Conservation (phyloP, 176 grass and related monocot species). For the Oryza brachyantha region DNA sequence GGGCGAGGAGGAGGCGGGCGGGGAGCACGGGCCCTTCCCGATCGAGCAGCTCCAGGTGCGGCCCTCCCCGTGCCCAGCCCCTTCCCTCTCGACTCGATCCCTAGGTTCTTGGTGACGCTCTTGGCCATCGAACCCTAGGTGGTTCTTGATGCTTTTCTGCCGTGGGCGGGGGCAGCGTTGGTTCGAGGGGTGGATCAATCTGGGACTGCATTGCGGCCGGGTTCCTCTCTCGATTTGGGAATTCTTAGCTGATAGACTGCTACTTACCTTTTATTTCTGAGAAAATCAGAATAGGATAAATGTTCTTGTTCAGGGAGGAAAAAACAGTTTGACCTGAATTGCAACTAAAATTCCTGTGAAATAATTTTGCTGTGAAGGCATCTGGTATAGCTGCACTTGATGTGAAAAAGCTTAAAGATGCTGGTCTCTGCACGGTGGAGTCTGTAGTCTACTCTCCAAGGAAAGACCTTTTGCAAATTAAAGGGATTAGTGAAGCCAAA, state of each 20-base stretch:
- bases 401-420: conserved; percentile 94
- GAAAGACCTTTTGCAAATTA: conserved; percentile 97
- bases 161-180: background rate
- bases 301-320: background rate
- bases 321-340: background rate
- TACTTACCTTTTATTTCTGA: background rate
- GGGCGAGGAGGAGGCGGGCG: conserved; percentile 24
- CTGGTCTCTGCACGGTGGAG: conserved; percentile 90
- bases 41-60: conserved; percentile 65
- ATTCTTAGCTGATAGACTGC: background rate
- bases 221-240: background rate
- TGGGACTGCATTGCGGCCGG: background rate
- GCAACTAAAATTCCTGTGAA: background rate
- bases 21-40: conserved; percentile 44
- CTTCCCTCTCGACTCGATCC: background rate
- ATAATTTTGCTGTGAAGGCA: conserved; percentile 51
- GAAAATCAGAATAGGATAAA: background rate
- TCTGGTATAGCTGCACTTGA: conserved; percentile 92
- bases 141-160: background rate
- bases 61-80: background rate
- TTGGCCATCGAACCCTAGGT: background rate
- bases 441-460: conserved; percentile 78
- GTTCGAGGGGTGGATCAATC: background rate
- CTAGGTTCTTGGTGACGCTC: too few species aligned
- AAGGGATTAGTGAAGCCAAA: conserved; percentile 96